Base-by-base conservation (phyloP, 148 eudicot species). In the Rhododendron mucronatum region DNA sequence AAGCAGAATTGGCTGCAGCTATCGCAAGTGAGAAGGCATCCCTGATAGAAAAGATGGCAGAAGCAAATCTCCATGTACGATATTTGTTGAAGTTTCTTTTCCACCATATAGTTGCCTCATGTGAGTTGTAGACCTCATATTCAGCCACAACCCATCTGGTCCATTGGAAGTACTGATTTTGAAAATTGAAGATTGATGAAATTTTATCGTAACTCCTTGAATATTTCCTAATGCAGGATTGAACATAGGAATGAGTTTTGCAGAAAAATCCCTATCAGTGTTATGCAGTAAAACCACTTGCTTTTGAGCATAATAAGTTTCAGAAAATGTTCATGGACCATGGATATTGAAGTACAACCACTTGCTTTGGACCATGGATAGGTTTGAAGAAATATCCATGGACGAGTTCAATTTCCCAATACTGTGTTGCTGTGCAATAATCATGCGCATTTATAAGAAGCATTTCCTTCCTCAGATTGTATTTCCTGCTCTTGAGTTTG, bases 1-100 rank as follows among this genome's bases (percentile, higher is more conserved):
- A 93, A 90, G 99, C 98, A 30, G 95, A 97, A 93, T 83, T 94
- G 88, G 93, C 92, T 86, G 96, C 98, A 71, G 91, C 98, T 76
- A 92, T 97, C 89, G 96, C 98, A 61, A 91, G 91, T 78, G 99
- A 95, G 90, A 97, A 97, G 88, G 98, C 98, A 61, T 92, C 98
- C 45, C 96, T 93, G 91, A 90, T 97, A 84, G 98, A 93, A 88
- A 94, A 92, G 91, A 93, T 95, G 95, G 95, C 93, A 48, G 99
- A 94, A 91, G 99, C 98, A 51, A 92, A 95, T 90, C 90, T 95
- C 82, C 90, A 93, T 91, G 99, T 97, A 95, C 57, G 91, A 48
- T 84, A 8, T 61, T 84, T 77, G 75, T 39, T 59, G 83, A 76
- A 67, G 67, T 87, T 82, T 39, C 85, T 51, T 41, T 73, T 69